Conservation (phyloP, 78 protist genomes). For the Chrysochromulina tobinii region DNA sequence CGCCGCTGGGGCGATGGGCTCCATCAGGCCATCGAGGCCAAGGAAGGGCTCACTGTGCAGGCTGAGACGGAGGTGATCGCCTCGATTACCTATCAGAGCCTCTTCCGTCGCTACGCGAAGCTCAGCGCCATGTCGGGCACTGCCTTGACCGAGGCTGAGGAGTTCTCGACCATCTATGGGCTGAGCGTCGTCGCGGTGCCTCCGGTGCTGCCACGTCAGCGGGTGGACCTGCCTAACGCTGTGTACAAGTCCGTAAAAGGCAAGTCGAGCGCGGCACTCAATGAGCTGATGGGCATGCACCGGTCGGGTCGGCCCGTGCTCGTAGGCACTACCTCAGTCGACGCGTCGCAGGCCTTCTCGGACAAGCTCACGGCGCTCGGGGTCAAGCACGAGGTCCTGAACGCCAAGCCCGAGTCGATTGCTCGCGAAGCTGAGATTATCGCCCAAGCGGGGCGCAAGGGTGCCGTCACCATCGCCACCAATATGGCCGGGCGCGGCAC, state of each 20-base stretch:
- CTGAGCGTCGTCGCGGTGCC: constrained; percentile 3
- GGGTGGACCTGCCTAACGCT: background rate
- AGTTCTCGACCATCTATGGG: background rate
- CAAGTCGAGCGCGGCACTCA: background rate
- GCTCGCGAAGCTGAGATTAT: constrained; percentile 43
- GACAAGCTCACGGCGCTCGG: constrained; percentile 13
- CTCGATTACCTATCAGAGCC: constrained; percentile 50
- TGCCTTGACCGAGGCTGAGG: constrained; percentile 28
- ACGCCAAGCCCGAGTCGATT: constrained; percentile 36
- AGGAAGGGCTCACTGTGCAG: constrained; percentile 30
- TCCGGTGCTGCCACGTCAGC: constrained; percentile 1
- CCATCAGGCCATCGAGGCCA: constrained; percentile 44
- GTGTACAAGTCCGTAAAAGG: background rate
- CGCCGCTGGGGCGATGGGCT: constrained; percentile 53
- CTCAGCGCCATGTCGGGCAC: constrained; percentile 57
- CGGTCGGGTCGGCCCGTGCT: constrained; percentile 41
- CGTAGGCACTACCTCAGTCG: constrained; percentile 45
- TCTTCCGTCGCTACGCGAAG: constrained; percentile 24
- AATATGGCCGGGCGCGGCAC: constrained; percentile 64
- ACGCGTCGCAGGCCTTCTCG: constrained; percentile 14
- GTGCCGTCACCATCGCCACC: constrained; percentile 52
- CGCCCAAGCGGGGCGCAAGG: constrained; percentile 52
- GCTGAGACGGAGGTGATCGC: constrained; percentile 50
- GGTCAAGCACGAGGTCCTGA: constrained; percentile 33
- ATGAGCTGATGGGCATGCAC: background rate